Evolutionary conservation across 176 grass and related monocot genomes (phyloP).

Genomic region (Oryza meridionalis): DNA sequence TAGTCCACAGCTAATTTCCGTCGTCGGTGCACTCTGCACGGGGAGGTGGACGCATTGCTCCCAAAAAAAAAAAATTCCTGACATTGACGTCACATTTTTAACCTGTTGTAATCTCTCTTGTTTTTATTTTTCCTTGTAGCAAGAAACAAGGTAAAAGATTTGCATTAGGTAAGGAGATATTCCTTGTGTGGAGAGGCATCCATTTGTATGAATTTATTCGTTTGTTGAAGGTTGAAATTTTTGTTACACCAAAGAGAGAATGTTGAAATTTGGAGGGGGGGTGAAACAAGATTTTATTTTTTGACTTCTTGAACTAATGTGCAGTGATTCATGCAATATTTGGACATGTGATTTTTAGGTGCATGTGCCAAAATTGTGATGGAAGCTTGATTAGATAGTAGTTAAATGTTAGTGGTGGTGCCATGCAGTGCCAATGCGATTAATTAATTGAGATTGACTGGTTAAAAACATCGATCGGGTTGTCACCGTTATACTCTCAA

Average conservation of each 20-base stretch:
- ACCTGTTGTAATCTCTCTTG: background rate
- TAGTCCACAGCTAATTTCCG: background rate
- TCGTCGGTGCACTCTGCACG: background rate
- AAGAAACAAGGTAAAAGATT: constrained; percentile 40
- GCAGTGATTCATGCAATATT: background rate
- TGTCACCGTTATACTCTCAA: background rate
- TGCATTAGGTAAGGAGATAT: constrained; percentile 49
- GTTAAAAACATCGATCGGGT: background rate
- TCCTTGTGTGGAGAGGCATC: constrained; percentile 31
- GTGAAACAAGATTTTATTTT: background rate
- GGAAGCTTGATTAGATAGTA: constrained; percentile 3
- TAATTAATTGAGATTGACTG: background rate
- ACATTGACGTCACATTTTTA: constrained; percentile 21
- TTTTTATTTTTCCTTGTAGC: background rate
- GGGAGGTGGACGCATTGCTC: constrained; percentile 24
- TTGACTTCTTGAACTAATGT: constrained; percentile 19
- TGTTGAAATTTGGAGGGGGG: background rate
- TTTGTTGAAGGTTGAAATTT: constrained; percentile 18
- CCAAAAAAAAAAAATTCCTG: background rate
- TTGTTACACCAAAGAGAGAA: background rate
- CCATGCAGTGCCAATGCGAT: background rate
- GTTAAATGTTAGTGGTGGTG: background rate
- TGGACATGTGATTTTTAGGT: background rate
- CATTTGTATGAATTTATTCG: background rate
- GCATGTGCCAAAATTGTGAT: background rate